Conservation (phyloP, 1,284 basidiomycete genomes). For the Fomes fomentarius region DNA sequence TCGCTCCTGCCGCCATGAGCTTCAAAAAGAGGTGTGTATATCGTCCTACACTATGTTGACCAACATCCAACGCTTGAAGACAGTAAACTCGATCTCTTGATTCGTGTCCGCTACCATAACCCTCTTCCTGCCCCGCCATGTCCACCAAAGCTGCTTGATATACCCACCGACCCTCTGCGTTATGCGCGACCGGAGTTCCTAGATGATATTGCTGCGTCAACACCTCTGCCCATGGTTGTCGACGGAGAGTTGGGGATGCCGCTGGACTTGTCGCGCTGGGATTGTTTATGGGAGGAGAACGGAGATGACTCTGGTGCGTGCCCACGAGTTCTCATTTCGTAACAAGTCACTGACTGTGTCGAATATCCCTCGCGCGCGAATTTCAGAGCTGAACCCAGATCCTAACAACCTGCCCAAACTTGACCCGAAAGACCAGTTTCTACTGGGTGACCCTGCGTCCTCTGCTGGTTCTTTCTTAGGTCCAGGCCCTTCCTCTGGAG, state of each 20-base stretch:
- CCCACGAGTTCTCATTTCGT: too few relatives aligned
- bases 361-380: not conserved
- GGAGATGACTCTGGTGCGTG: conserved; percentile 68
- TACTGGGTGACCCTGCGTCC: conserved; percentile 61
- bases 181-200: conserved; percentile 87
- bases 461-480: conserved; percentile 42
- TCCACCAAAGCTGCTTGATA: conserved; percentile 90
- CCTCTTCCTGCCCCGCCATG: conserved; percentile 93
- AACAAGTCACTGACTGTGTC: too few relatives aligned
- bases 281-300: conserved; percentile 81
- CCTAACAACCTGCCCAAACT: conserved; percentile 59
- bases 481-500: conserved; percentile 29
- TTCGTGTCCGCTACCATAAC: conserved; percentile 91
- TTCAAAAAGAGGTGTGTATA: conserved; percentile 21
- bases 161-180: conserved; percentile 84
- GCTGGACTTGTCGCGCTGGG: conserved; percentile 81
- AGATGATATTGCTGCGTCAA: conserved; percentile 77
- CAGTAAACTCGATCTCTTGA: conserved; percentile 85
- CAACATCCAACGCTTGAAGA: not conserved
- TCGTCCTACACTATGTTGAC: too few relatives aligned
- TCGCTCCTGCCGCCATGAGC: conserved; percentile 14
- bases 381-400: conserved; percentile 71
- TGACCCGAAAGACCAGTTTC: conserved; percentile 73
- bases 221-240: conserved; percentile 89
- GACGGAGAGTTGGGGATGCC: conserved; percentile 96